Base-by-base conservation (phyloP, 1,284 basidiomycete species). In the Wallemia ichthyophaga region DNA sequence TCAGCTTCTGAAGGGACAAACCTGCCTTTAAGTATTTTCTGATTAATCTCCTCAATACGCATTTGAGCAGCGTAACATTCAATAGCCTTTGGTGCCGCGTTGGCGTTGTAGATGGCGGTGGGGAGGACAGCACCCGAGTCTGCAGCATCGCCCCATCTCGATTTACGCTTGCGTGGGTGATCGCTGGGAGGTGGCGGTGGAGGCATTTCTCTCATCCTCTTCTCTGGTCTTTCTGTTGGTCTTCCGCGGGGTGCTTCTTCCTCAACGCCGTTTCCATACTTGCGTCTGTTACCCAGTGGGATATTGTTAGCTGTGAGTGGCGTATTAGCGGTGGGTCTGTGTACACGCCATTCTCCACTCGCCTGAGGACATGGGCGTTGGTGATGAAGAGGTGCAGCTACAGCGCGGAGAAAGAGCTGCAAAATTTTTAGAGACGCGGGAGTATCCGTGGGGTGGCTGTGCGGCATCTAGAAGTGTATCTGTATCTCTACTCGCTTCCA, bases 11-110 rank as follows among this genome's bases (percentile, higher is more conserved):
- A 88, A 53, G 94, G 94, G 58, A 98, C 79, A 64, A 89, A 89
- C 67, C 96, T 88, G 64, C 94, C 95, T 60, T 88, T 74, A 59
- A 87, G 76, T 26, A 99, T 75, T 72, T 95, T 95, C 65, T 85
- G 79, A 65, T 89, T 88, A 68, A 99, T 96, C 73, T 99, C 94
- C 70, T 98, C 94, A 60, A 99, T 74, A 60, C 94, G 78, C 58
- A 95, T 75, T 67, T 91, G 86, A 61, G 88, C 91, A 58, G 87
- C 85, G 69, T 96, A 95, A 67, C 87, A 89, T 71, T 94, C 89
- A 59, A 96, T 80, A 69, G 94, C 87, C 59, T 82, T 80, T 66
- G 86, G 84, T 23, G 86, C 85, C 58, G 95, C 85, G 63, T 87
- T 85, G 59, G 82, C 79, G 60, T 87, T 85, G 64, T 81, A 83